Conservation (phyloP, 2,329 filamentous ascomycete genomes). For the Bipolaris zeicola region DNA sequence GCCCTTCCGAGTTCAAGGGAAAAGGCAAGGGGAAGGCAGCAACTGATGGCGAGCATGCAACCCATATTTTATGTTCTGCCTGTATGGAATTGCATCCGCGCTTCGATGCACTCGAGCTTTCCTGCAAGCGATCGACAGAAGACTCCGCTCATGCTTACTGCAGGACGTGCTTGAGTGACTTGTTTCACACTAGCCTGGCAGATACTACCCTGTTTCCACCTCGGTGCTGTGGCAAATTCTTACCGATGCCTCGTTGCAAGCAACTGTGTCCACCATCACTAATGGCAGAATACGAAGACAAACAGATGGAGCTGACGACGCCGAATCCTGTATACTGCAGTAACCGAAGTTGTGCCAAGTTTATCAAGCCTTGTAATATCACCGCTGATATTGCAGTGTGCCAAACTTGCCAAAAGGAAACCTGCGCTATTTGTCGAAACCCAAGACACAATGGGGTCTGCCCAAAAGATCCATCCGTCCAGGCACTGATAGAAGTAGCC, state of each 20-base stretch:
- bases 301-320: slow-evolving; percentile 19
- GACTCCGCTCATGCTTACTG: slow-evolving; percentile 26
- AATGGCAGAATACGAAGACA: slow-evolving; percentile 14
- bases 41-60: slow-evolving; percentile 4
- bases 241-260: slow-evolving; percentile 14
- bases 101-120: slow-evolving; percentile 19
- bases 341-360: slow-evolving; percentile 14
- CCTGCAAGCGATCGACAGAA: slow-evolving; percentile 17
- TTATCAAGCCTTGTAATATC: slow-evolving; percentile 13
- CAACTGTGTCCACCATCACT: slow-evolving; percentile 7
- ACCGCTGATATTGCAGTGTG: slow-evolving; percentile 15
- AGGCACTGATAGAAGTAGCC: slow-evolving; percentile 16
- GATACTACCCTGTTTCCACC: slow-evolving; percentile 32
- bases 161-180: slow-evolving; percentile 22
- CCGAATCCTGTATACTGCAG: slow-evolving; percentile 22
- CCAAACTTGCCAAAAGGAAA: slow-evolving; percentile 7
- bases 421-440: slow-evolving; percentile 19
- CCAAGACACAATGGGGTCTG: slow-evolving; percentile 17
- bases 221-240: slow-evolving; percentile 22
- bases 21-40: slow-evolving; percentile 10
- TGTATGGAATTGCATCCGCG: slow-evolving; percentile 17
- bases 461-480: slow-evolving; percentile 15
- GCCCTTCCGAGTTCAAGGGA: background rate
- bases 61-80: slow-evolving; percentile 14
- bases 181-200: slow-evolving; percentile 21